These are phyloP conservation scores for Withania somnifera DNA, from an alignment of 305 asterid species.

Conservation along the genomic window DNA sequence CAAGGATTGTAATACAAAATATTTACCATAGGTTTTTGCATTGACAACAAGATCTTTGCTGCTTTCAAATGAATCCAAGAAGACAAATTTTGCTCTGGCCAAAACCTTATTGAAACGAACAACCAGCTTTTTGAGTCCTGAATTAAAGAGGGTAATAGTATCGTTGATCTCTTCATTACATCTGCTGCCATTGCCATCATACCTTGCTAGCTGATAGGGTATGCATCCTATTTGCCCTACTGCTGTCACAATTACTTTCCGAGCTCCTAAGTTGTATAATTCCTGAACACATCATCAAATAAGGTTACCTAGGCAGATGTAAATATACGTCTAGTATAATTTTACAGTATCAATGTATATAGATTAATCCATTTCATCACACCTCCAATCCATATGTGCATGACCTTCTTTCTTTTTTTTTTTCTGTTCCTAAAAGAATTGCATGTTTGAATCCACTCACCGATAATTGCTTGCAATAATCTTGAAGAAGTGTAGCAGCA, in stretches of 20 bases:
- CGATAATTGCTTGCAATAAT: constrained; percentile 48
- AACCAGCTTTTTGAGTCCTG: constrained; percentile 48
- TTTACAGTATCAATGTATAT: no score
- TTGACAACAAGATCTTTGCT: constrained; percentile 49
- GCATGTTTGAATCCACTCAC: constrained; percentile 12
- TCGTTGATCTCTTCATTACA: constrained; percentile 81
- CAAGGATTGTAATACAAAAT: neutral
- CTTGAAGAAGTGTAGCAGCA: constrained; percentile 66
- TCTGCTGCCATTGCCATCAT: constrained; percentile 49
- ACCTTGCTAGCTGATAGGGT: constrained; percentile 71
- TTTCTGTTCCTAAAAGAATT: no score
- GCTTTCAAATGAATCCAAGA: constrained; percentile 57
- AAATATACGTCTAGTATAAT: no score
- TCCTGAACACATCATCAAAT: constrained; percentile 26
- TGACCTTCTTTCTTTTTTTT: no score
- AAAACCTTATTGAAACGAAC: constrained; percentile 46
- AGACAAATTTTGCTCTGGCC: constrained; percentile 59
- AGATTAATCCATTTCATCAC: no score
- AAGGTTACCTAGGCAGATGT: no score
- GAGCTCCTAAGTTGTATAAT: constrained; percentile 61
- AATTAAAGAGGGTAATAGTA: constrained; percentile 53
- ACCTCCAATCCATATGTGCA: no score
- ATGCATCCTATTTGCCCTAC: constrained; percentile 85
- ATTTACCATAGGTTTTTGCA: constrained; percentile 54
- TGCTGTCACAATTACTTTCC: constrained; percentile 57